Evolutionary conservation across 2,329 filamentous ascomycete species (phyloP), one percentile per base, ranked within the genome.

Genomic region (Neobulgaria alba): DNA sequence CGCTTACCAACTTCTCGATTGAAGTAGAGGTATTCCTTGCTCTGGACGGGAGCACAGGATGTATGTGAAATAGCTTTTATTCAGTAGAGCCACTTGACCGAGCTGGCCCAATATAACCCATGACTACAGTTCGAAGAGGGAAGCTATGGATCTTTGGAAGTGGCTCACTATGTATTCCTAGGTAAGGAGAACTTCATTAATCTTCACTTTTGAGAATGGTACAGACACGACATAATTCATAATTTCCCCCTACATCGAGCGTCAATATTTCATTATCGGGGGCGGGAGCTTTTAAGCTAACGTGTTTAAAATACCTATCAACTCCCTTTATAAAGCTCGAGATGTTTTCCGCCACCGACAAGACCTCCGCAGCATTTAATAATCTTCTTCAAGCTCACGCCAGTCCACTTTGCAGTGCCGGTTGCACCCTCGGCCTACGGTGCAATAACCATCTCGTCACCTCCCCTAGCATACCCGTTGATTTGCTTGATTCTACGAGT

Each of bases 301-400:
- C 50, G 36, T 77, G 73, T 58, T 85, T 85, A 65, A 85, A 81
- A 53, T 86, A 85, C 0, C 79, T 82, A 42, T 86, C 82, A 1
- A 77, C 79, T 0, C 82, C 82, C n/a, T n/a, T n/a, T n/a, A 42
- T 75, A 77, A 36, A 86, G 71, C 49, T 85, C 80, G 10, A 85
- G 58, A 47, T 86, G 78, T 43, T 75, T 72, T 0, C 67, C 77
- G 2, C 65, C 63, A 14, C 43, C 63, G n/a, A 57, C 48, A 2
- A 83, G 60, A 0, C 80, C 81, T 2, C 80, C 82, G 44, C 81
- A 85, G 43, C 75, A 63, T 49, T 85, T 83, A 58, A 86, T 78
- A 2, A 85, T 66, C 50, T 79, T 82, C 55, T 84, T 83, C 10
- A 85, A 63, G 19, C 70, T 75, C 5, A 84, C 70, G 2, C 81